Conservation (phyloP, 345 rosid genomes). For the Fremontodendron californicum region DNA sequence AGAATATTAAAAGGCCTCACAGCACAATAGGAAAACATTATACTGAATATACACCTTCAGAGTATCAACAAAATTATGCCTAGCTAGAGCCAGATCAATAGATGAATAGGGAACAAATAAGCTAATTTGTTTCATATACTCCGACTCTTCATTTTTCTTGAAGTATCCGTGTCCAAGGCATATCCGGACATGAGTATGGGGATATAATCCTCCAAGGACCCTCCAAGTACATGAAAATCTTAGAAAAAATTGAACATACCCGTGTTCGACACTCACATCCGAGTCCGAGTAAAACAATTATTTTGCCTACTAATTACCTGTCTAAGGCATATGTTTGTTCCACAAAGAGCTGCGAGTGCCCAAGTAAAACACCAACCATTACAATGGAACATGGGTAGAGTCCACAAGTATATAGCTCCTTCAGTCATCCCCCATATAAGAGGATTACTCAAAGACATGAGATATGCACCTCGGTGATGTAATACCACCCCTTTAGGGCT, state of each 20-base stretch:
- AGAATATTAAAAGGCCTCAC: not conserved
- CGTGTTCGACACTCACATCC: no score
- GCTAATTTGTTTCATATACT: not conserved
- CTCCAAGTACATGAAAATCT: no score
- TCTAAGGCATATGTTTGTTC: constrained; percentile 83
- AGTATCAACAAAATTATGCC: not conserved
- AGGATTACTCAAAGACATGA: constrained; percentile 63
- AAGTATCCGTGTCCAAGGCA: no score
- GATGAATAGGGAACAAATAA: not conserved
- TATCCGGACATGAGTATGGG: no score
- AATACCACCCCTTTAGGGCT: constrained; percentile 89
- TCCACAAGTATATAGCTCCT: constrained; percentile 89
- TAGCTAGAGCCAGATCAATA: not conserved
- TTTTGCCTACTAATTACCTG: constrained; percentile 48
- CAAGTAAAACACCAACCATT: constrained; percentile 94
- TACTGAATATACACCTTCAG: not conserved
- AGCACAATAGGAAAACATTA: not conserved
- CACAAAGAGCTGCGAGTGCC: constrained; percentile 75
- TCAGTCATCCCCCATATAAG: constrained; percentile 83
- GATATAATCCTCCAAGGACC: no score
- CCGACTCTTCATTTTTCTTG: no score
- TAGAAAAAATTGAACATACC: no score
- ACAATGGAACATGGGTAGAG: constrained; percentile 91
- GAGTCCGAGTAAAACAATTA: not conserved
- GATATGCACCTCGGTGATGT: constrained; percentile 87